Conservation (phyloP, 2,329 filamentous ascomycete genomes). For the Phialophora verrucosa region DNA sequence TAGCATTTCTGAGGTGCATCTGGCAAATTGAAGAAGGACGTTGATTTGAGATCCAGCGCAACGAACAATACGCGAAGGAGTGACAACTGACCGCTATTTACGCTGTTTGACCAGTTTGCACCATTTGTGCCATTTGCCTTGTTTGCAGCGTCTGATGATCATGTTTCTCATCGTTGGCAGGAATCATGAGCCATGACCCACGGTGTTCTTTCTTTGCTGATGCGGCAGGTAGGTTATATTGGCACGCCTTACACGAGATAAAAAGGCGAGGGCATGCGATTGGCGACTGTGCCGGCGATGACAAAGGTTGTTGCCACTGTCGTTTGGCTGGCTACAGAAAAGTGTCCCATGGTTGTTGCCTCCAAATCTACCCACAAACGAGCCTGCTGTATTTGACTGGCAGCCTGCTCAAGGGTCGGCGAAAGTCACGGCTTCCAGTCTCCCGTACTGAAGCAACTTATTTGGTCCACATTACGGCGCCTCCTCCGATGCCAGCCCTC, state of each 20-base stretch:
- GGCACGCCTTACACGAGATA: not conserved
- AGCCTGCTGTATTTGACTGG: too few relatives aligned
- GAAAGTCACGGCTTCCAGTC: not conserved
- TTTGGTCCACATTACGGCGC: conserved; percentile 29
- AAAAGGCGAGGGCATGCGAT: not conserved
- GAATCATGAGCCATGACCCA: not conserved
- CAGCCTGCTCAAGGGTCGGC: not conserved
- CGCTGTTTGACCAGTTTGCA: not conserved
- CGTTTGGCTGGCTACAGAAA: not conserved
- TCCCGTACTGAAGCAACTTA: not conserved
- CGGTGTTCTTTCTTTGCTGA: not conserved
- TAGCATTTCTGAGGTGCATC: not conserved
- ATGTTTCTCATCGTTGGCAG: not conserved
- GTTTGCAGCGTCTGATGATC: not conserved
- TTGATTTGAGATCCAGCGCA: not conserved
- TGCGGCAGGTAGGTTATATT: not conserved
- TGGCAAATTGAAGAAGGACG: not conserved
- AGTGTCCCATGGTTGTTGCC: not conserved
- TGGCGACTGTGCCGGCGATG: too few relatives aligned
- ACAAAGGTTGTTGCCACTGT: not conserved
- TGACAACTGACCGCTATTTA: not conserved
- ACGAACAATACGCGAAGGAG: not conserved
- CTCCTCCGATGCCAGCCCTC: conserved; percentile 16
- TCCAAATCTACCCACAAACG: too few relatives aligned
- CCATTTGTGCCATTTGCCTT: not conserved